A percentile compares a stretch with the other conserved stretches of the same genome.
Conservation (phyloP, 805 yeast species). For the Pichia scutulata region DNA sequence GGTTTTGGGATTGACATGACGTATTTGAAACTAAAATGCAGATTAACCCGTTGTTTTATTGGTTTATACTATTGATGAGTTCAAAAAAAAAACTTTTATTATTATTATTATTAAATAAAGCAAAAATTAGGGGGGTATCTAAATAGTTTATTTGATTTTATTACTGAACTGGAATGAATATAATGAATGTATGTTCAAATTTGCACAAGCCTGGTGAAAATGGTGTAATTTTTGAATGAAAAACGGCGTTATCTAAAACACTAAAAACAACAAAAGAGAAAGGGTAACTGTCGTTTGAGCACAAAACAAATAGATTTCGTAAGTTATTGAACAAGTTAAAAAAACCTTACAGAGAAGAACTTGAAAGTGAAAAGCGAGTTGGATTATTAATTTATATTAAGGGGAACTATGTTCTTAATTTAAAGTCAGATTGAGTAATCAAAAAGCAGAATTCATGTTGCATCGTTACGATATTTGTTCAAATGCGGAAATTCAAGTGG, state of each 20-base stretch:
- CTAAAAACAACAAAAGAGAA: not conserved
- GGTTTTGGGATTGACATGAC: not conserved
- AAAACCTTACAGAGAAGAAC: too few species aligned
- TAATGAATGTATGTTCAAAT: not conserved
- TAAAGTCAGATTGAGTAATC: not conserved
- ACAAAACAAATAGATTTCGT: not conserved
- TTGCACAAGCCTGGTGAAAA: too few species aligned
- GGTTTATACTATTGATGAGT: too few species aligned
- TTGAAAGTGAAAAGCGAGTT: not conserved
- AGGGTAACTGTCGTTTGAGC: not conserved
- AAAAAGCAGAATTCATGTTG: slow-evolving; percentile 17
- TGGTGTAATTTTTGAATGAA: not conserved
- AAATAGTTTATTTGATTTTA: too few species aligned
- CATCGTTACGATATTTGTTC: slow-evolving; percentile 15
- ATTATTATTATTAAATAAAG: too few species aligned
- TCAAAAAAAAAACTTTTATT: too few species aligned
- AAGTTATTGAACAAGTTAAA: not conserved
- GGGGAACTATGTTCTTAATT: not conserved
- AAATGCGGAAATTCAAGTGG: not conserved
- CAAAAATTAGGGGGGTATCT: too few species aligned
- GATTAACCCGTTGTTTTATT: too few species aligned
- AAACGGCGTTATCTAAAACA: not conserved
- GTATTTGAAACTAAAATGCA: too few species aligned
- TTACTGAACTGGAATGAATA: too few species aligned
- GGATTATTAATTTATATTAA: not conserved